Evolutionary conservation across 1,284 basidiomycete genomes (phyloP).

Genomic region (Salmacisia buchloeana): DNA sequence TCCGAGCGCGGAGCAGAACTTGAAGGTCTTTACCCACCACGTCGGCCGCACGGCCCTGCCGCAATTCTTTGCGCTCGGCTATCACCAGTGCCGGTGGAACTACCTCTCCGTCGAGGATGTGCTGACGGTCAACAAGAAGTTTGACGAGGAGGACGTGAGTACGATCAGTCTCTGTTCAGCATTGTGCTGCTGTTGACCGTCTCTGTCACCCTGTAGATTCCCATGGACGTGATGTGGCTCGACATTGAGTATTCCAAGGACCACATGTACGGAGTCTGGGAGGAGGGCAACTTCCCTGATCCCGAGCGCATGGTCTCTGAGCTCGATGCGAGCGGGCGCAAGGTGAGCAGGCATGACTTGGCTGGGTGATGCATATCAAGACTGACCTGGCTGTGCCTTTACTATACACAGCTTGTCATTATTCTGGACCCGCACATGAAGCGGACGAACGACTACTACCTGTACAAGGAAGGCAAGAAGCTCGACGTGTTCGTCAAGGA

Average conservation of each 20-base stretch:
- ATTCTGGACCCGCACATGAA: slow-evolving; percentile 97
- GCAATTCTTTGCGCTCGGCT: slow-evolving; percentile 82
- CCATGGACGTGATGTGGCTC: slow-evolving; percentile 95
- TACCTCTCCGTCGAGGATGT: slow-evolving; percentile 88
- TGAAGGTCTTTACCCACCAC: slow-evolving; percentile 75
- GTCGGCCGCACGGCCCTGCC: slow-evolving; percentile 83
- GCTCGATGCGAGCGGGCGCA: slow-evolving; percentile 76
- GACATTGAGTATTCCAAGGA: slow-evolving; percentile 87
- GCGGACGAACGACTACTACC: slow-evolving; percentile 70
- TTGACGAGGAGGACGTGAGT: slow-evolving; percentile 72
- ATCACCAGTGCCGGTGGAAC: slow-evolving; percentile 99
- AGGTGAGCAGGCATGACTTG: no score
- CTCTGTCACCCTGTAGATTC: slow-evolving; percentile 57
- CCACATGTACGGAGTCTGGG: slow-evolving; percentile 98
- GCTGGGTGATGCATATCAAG: no score
- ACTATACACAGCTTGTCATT: slow-evolving; percentile 71
- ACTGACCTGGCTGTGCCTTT: neutral
- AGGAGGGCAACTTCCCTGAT: slow-evolving; percentile 82
- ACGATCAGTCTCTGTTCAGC: neutral
- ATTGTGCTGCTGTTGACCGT: slow-evolving; percentile 75
- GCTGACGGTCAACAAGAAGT: slow-evolving; percentile 74
- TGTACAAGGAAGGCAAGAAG: slow-evolving; percentile 78
- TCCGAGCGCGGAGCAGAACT: slow-evolving; percentile 71
- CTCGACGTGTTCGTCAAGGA: slow-evolving; percentile 75
- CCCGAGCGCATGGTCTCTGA: slow-evolving; percentile 87